Evolutionary conservation across 768 basidiomycete species (phyloP).

Genomic region (Tephrocybe sp.): DNA sequence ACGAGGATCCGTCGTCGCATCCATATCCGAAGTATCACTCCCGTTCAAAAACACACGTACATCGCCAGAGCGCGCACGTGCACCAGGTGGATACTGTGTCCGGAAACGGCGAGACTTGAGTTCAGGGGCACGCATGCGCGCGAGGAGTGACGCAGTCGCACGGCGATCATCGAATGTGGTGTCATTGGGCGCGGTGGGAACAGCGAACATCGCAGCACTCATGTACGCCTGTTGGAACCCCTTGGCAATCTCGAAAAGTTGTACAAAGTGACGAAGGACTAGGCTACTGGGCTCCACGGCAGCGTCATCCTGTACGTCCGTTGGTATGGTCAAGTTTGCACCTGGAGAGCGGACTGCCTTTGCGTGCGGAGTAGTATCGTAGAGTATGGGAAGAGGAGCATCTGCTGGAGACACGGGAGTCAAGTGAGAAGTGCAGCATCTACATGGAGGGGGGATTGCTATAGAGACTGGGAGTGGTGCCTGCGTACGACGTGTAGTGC

Average conservation of each 20-base stretch:
- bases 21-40: not conserved
- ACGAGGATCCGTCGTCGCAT: constrained; percentile 2
- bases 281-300: constrained; percentile 3
- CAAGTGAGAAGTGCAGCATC: constrained; percentile 29
- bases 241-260: constrained; percentile 49
- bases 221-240: constrained; percentile 60
- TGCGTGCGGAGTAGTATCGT: not conserved
- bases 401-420: constrained; percentile 34
- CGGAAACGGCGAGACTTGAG: not conserved
- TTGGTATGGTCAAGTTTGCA: not conserved
- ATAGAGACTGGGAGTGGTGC: constrained; percentile 19
- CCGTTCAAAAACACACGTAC: constrained; percentile 5
- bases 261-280: constrained; percentile 27
- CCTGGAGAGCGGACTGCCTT: not conserved
- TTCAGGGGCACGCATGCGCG: not conserved
- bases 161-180: not conserved
- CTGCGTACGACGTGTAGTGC: constrained; percentile 8
- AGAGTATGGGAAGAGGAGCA: constrained; percentile 28
- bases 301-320: not conserved
- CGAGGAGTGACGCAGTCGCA: not conserved
- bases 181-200: constrained; percentile 18
- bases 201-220: constrained; percentile 48
- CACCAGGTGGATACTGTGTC: constrained; percentile 1
- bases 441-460: constrained; percentile 25
- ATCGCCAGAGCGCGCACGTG: not conserved